phyloP scores from a whole-genome alignment of 805 yeast species.

The Barnettozyma populi region DNA sequence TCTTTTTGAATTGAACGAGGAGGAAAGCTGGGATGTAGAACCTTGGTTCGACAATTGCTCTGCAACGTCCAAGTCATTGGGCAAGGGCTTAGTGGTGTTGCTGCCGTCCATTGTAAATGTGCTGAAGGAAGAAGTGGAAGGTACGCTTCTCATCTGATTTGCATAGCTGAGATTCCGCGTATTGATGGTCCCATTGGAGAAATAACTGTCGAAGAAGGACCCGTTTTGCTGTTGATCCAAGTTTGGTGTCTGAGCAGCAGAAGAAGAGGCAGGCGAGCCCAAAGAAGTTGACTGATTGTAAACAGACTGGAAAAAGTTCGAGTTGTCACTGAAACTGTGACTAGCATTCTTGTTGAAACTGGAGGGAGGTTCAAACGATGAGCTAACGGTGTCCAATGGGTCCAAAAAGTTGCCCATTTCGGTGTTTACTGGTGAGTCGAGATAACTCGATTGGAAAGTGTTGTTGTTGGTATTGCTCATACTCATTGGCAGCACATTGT shows the following conservation, averaged over 20 bases:
- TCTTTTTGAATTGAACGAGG: conserved; percentile 20
- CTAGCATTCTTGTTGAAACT: conserved; percentile 13
- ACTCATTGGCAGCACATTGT: not conserved
- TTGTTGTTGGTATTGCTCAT: not conserved
- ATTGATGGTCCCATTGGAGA: conserved; percentile 8
- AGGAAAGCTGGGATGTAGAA: conserved; percentile 12
- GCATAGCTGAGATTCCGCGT: conserved; percentile 17
- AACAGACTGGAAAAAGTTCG: conserved; percentile 17
- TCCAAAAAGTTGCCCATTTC: conserved; percentile 23
- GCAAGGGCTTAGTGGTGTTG: not conserved
- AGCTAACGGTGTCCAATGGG: conserved; percentile 22
- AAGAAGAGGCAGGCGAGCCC: conserved; percentile 21
- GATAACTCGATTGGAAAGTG: conserved; percentile 14
- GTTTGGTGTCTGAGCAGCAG: conserved; percentile 23
- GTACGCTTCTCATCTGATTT: conserved; percentile 21
- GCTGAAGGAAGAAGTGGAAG: conserved; percentile 15
- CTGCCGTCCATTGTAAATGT: conserved; percentile 3
- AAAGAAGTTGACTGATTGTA: conserved; percentile 11
- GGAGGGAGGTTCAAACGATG: conserved; percentile 25
- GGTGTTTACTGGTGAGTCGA: conserved; percentile 22
- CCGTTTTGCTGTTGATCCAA: conserved; percentile 15
- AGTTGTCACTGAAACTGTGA: conserved; percentile 16
- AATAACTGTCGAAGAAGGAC: conserved; percentile 23
- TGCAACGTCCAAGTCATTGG: conserved; percentile 1
- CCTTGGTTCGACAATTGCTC: conserved; percentile 1